Evolutionary conservation across 345 rosid genomes (phyloP).

Genomic region (Passiflora organensis): DNA sequence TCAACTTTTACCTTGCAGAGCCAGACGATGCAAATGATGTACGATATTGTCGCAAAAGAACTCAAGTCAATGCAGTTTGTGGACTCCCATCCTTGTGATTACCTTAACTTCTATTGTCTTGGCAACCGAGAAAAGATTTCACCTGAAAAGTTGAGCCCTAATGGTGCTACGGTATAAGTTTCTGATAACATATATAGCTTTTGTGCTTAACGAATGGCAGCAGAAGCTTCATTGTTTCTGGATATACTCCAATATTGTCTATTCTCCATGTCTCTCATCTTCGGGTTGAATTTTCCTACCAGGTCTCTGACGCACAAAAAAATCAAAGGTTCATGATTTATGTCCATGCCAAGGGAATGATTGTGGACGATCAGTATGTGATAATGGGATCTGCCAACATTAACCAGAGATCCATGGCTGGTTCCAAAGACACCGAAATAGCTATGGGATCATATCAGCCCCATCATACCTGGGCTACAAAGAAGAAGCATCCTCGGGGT

Average conservation of each 20-base stretch:
- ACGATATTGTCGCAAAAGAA: not conserved
- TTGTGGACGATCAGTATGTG: constrained; percentile 73
- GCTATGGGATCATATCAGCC: constrained; percentile 93
- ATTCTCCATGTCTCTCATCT: not conserved
- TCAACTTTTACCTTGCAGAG: not conserved
- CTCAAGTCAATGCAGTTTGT: not conserved
- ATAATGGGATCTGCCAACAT: constrained; percentile 78
- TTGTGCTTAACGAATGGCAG: not conserved
- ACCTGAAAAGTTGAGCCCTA: not conserved
- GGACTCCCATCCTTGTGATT: not conserved
- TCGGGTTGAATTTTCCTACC: not conserved
- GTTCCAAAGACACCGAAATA: constrained; percentile 68
- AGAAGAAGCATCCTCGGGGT: not conserved
- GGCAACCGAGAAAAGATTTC: not conserved
- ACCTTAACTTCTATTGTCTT: not conserved
- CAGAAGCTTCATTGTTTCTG: not conserved
- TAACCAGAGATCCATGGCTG: constrained; percentile 85
- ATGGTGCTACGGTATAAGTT: not conserved
- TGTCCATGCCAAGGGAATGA: constrained; percentile 79
- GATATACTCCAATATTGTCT: not conserved
- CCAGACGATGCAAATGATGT: constrained; percentile 1
- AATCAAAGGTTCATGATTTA: constrained; percentile 64
- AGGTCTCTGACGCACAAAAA: not conserved
- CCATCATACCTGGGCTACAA: constrained; percentile 48
- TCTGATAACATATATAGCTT: not conserved